These are phyloP conservation scores for Pelargonium nanum DNA, from an alignment of 345 rosid genomes.

Conservation along the genomic window DNA sequence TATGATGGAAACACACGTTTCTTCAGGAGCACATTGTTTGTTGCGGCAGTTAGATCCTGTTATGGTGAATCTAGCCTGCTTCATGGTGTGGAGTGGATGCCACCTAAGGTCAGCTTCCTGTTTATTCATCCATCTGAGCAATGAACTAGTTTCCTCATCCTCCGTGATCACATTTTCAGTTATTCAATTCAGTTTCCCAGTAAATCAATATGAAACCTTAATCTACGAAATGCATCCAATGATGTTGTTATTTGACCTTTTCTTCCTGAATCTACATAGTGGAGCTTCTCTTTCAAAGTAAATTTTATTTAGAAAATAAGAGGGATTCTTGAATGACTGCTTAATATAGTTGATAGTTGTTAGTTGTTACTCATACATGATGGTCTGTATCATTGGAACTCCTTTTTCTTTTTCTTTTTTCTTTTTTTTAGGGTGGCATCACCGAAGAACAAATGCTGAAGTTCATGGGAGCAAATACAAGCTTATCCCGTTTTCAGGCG, in stretches of 20 bases:
- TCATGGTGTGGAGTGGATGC: slow-evolving; percentile 99
- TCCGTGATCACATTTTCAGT: slow-evolving; percentile 2
- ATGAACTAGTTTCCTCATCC: background rate
- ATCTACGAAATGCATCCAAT: background rate
- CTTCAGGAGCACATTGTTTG: slow-evolving; percentile 79
- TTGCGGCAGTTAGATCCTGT: slow-evolving; percentile 91
- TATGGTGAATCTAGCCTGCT: slow-evolving; percentile 89
- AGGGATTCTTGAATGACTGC: slow-evolving; percentile 3
- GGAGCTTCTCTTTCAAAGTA: slow-evolving; percentile 6
- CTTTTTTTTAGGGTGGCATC: slow-evolving; percentile 61
- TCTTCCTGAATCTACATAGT: background rate
- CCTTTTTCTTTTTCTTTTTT: background rate
- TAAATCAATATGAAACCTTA: background rate
- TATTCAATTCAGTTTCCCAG: background rate
- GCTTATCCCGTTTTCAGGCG: slow-evolving; percentile 54
- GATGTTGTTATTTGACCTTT: slow-evolving; percentile 1
- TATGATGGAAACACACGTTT: slow-evolving; percentile 94
- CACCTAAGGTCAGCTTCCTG: slow-evolving; percentile 57
- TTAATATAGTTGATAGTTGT: slow-evolving; percentile 7
- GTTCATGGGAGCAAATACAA: slow-evolving; percentile 90
- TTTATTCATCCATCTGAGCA: background rate
- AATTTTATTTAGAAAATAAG: slow-evolving; percentile 7
- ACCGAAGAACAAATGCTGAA: slow-evolving; percentile 96
- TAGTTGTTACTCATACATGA: background rate
- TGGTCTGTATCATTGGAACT: slow-evolving; percentile 9